A percentile compares a stretch with the other conserved stretches of the same genome.
phyloP scores from a whole-genome alignment of 306 rosid genomes.

The Luffa aegyptiaca region DNA sequence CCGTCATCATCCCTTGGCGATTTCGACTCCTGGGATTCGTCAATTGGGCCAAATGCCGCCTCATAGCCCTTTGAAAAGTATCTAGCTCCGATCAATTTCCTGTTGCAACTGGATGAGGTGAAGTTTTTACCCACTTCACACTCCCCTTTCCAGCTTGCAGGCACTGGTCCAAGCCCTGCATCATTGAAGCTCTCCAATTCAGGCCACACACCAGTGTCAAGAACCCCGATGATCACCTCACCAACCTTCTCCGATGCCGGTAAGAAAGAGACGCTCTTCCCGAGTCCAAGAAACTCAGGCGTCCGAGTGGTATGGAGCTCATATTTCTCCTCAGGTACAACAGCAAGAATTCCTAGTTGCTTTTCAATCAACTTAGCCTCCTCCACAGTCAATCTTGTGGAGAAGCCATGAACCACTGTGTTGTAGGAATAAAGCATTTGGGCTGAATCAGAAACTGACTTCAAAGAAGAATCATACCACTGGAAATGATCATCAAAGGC shows the following conservation, averaged over 20 bases:
- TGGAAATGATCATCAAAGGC: slow-evolving; percentile 41
- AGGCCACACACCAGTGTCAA: slow-evolving; percentile 94
- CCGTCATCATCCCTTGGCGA: slow-evolving; percentile 89
- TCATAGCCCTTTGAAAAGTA: slow-evolving; percentile 63
- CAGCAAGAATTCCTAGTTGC: slow-evolving; percentile 52
- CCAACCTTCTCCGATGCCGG: slow-evolving; percentile 19
- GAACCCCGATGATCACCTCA: slow-evolving; percentile 57
- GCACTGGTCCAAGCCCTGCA: slow-evolving; percentile 45
- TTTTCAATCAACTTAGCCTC: slow-evolving; percentile 56
- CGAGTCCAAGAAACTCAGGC: slow-evolving; percentile 73
- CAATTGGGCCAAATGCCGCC: slow-evolving; percentile 37
- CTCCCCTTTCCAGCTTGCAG: slow-evolving; percentile 67
- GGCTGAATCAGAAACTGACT: slow-evolving; percentile 55
- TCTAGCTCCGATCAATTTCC: slow-evolving; percentile 77
- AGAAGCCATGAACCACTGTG: slow-evolving; percentile 66
- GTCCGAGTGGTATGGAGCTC: slow-evolving; percentile 92
- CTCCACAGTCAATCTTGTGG: slow-evolving; percentile 56
- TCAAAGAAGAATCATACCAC: slow-evolving; percentile 71
- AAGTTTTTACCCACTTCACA: slow-evolving; percentile 63
- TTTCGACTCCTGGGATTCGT: slow-evolving; percentile 43
- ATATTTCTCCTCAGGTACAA: slow-evolving; percentile 48
- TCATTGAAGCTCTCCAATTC: slow-evolving; percentile 65
- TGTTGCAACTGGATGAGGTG: slow-evolving; percentile 55
- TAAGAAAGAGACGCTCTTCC: slow-evolving; percentile 10
- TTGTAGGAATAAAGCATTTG: slow-evolving; percentile 70